These are phyloP conservation scores for Kwoniella dejecticola DNA, from an alignment of 768 basidiomycete species.

Conservation along the genomic window DNA sequence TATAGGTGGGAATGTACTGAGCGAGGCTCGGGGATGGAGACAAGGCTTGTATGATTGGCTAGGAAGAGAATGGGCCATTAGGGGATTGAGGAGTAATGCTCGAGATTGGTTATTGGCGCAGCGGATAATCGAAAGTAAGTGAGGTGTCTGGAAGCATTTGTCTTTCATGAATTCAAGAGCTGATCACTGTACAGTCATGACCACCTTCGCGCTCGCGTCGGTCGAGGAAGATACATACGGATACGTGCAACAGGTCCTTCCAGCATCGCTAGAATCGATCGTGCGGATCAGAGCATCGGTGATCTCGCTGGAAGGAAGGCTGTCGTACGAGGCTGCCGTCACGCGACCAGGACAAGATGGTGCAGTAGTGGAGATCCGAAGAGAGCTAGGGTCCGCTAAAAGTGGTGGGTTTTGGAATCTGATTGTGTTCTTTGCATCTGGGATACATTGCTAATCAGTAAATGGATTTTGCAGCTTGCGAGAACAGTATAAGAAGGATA, in stretches of 20 bases:
- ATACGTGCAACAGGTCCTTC: slow-evolving; percentile 49
- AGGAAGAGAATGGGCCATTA: slow-evolving; percentile 38
- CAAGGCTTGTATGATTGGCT: slow-evolving; percentile 28
- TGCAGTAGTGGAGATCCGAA: slow-evolving; percentile 14
- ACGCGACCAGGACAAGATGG: slow-evolving; percentile 14
- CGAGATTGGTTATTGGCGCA: slow-evolving; percentile 12
- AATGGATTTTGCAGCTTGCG: slow-evolving; percentile 44
- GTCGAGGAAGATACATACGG: slow-evolving; percentile 52
- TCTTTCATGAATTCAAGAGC: not conserved
- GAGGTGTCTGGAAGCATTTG: slow-evolving; percentile 1
- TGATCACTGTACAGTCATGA: slow-evolving; percentile 31
- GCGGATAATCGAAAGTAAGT: slow-evolving; percentile 41
- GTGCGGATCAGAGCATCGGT: slow-evolving; percentile 38
- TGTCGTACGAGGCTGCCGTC: slow-evolving; percentile 18
- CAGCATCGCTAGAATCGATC: slow-evolving; percentile 46
- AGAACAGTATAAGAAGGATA: slow-evolving; percentile 34
- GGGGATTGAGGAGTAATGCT: slow-evolving; percentile 15
- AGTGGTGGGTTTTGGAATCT: slow-evolving; percentile 1
- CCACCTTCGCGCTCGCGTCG: slow-evolving; percentile 43
- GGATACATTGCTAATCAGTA: no score
- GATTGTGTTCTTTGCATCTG: no score
- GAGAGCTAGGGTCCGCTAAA: slow-evolving; percentile 10
- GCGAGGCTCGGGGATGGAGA: slow-evolving; percentile 26
- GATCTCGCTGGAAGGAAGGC: slow-evolving; percentile 27
- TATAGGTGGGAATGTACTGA: slow-evolving; percentile 23